Evolutionary conservation across 192 early-diverging fungal species (phyloP).

Genomic region (Glomus cerebriforme): DNA sequence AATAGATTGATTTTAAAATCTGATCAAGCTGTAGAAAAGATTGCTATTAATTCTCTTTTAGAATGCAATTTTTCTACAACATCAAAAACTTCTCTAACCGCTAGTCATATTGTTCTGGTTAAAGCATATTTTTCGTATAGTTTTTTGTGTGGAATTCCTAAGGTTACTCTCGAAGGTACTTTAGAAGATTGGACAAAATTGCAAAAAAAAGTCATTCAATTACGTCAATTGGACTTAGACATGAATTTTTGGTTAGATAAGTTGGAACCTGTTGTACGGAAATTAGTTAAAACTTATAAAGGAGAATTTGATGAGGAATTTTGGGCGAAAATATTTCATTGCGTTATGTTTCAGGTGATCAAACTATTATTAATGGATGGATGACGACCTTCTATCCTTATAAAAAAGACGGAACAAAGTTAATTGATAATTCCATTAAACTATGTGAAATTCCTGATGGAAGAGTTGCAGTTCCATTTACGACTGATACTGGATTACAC

Average conservation of each 20-base stretch:
- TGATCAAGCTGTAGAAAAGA: neutral
- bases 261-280: neutral
- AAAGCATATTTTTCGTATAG: neutral
- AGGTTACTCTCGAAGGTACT: neutral
- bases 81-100: neutral
- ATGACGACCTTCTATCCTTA: neutral
- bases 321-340: neutral
- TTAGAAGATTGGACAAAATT: neutral
- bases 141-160: neutral
- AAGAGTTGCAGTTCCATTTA: neutral
- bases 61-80: slow-evolving; percentile 1
- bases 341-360: too few species aligned
- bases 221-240: neutral
- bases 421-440: neutral
- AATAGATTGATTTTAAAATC: neutral
- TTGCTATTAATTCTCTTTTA: neutral
- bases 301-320: neutral
- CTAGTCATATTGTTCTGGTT: neutral
- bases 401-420: neutral
- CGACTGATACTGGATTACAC: neutral
- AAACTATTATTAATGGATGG: neutral
- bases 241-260: slow-evolving; percentile 6
- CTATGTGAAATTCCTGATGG: neutral
- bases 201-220: neutral
- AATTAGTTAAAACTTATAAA: neutral